Evolutionary conservation across 257 asterid genomes (phyloP), one percentile per base, ranked within the genome.

Genomic region (Euphrasia confusa): DNA sequence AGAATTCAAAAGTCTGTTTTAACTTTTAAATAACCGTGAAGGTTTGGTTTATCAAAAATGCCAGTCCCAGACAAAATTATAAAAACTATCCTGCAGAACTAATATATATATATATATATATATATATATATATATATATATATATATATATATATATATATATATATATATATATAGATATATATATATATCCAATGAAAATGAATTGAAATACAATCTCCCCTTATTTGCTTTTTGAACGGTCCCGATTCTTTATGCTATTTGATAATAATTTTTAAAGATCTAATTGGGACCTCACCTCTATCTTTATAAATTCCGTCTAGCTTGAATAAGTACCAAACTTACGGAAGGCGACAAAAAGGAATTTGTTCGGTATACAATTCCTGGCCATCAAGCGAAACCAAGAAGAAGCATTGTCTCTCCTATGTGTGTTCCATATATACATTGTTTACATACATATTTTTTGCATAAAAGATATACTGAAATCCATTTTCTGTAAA

Each of bases 241-340:
- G 83, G 73, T 57, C 81, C 79, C 79, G 70, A 65, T 76, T 64
- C 77, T 67, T 77, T 76, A 69, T 78, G 68, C 82, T 78, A 71
- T 64, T 75, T 75, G 63, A 35, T 66, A 70, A 76, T 76, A 70
- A 61, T 73, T 66, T 60, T 50, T 5, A 83, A 81, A 75, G 63
- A 73, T 78, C 67, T 63, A 69, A 26, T 53, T 61, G 69, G 82
- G 74, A 60, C 79, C 71, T 71, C 68, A 75, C 65, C 39, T 72
- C 74, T 64, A 71, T 61, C 75, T 68, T 75, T 79, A 72, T 72
- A 66, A 74, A 67, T 68, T 71, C 80, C 65, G 65, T 81, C 64
- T 68, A n/a, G 71, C 66, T 74, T 80, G 87, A 88, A 81, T 83
- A 80, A 75, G 79, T 88, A 76, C 88, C 84, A 75, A 83, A 76